Evolutionary conservation across 495 filamentous ascomycete genomes (phyloP), one percentile per base, ranked within the genome.

Genomic region (Sphaerosporella brunnea): DNA sequence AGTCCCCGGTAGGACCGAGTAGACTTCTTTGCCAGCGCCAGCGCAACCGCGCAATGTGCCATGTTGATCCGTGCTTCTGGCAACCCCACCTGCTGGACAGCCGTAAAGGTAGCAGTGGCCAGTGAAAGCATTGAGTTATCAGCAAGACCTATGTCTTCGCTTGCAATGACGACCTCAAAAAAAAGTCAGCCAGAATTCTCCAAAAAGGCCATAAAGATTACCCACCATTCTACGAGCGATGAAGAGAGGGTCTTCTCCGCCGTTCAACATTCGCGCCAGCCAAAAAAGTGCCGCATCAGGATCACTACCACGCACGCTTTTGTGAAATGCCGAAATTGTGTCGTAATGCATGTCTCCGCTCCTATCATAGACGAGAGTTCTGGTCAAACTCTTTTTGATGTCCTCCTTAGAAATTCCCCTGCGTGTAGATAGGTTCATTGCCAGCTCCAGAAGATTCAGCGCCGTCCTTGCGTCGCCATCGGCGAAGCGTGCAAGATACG

Each of bases 311-410:
- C 90, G 82, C 23, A 96, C 74, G 11, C 84, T 84, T 53, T 97
- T 97, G 68, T 97, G 90, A 61, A 97, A 90, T 37, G 90, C 90
- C 2, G 83, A 92, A 54, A 97, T 96, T 41, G 81, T 84, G 58
- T 96, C 87, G 63, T 82, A 97, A 63, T 96, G 90, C 60, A 92
- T 82, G 64, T 97, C 90, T 20, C 90, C 90, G 0, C 82, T 80
- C 36, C 90, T 77, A 64, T 97, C 90, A 66, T 96, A 95, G 35
- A 94, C 82, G 10, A 95, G 66, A 0, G 90, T 96, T 54, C 83
- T 82, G 3, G 88, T 95, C 9, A 97, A 68, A 11, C 80, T 70
- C 15, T 69, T 64, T 55, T 93, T 93, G 53, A 97, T 73, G 42
- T 72, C 69, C 5, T 78, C 77, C 49, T 75, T 74, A 3, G 74